phyloP scores from a whole-genome alignment of 2,329 filamentous ascomycete species.

The Diplodia seriata region DNA sequence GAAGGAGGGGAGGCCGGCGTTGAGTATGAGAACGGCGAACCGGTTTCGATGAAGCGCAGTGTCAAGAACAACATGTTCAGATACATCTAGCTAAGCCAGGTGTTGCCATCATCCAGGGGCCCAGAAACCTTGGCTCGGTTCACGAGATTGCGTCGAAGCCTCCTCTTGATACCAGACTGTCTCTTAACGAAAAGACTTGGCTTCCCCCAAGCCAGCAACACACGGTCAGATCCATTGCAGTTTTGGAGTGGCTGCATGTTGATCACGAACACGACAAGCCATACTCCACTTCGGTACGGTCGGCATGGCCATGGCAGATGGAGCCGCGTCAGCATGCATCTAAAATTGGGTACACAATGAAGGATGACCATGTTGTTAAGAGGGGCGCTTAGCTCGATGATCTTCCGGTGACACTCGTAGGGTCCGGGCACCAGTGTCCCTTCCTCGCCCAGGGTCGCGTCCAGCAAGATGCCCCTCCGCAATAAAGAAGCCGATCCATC shows the following conservation, averaged over 20 bases:
- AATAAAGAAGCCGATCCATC: conserved; percentile 17
- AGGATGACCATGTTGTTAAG: not conserved
- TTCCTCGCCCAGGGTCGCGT: conserved; percentile 1
- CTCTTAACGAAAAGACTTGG: not conserved
- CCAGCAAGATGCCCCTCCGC: not conserved
- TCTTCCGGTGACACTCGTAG: conserved; percentile 8
- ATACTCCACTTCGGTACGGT: not conserved
- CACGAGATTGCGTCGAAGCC: not conserved
- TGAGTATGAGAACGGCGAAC: conserved; percentile 76
- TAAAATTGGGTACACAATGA: not conserved
- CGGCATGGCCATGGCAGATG: not conserved
- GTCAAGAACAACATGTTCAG: conserved; percentile 82
- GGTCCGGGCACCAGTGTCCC: not conserved
- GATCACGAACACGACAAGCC: not conserved
- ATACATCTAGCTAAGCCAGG: conserved; percentile 59
- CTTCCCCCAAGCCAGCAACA: not conserved
- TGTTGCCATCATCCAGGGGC: not conserved
- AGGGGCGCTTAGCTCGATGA: conserved; percentile 1
- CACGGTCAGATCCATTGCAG: not conserved
- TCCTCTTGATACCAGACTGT: not conserved
- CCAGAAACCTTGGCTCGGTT: not conserved
- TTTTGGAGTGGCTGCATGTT: not conserved
- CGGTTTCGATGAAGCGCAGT: conserved; percentile 74
- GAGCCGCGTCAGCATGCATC: conserved; percentile 16
- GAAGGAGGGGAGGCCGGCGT: conserved; percentile 74